Base-by-base conservation (phyloP, 192 early-diverging fungal species). In the Tieghemiomyces parasiticus region DNA sequence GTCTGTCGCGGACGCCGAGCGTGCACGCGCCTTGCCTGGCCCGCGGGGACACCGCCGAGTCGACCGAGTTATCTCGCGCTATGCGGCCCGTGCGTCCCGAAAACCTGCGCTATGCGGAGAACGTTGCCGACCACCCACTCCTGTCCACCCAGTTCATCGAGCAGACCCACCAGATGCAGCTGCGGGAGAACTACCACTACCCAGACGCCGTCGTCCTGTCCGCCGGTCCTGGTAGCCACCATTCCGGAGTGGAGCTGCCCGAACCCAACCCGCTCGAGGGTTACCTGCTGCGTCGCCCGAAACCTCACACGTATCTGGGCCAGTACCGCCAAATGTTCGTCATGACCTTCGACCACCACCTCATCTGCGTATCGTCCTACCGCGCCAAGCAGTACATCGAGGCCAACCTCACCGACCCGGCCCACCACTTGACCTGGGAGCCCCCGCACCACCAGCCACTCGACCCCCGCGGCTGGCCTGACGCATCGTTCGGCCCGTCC, bases 311-410 rank as follows among this genome's bases (percentile, higher is more conserved):
- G 34, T 58, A 58, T 30, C 24, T 58, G n/a, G 34, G 34, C 4
- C 55, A 34, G 34, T 58, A 58, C 35, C 55, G 55, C 2, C 55
- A 58, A 26, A 58, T 58, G 55, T 58, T 58, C 32, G 55, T 58
- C 55, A 58, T 58, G 55, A 58, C 55, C 33, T 58, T 58, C 35
- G 55, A 58, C 16, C 30, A 58, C 33, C 55, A 58, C 34, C n/a
- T 58, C 28, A 34, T 58, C 22, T 58, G 55, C 24, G 33, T 58
- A 19, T 38, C 55, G 16, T 31, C 55, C 16, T 30, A 32, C 33
- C 55, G 55, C 19, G 55, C 55, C 55, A 58, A 58, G 26, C n/a
- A 32, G n/a, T 58, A 58, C 33, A 38, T 58, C 8, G 55, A 58
- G 26, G 34, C 55, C 10, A 38, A 30, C 55, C 26, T 58, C 38